Evolutionary conservation across 2,329 filamentous ascomycete species (phyloP), one percentile per base, ranked within the genome.

Genomic region (Aureobasidium leucospermi): DNA sequence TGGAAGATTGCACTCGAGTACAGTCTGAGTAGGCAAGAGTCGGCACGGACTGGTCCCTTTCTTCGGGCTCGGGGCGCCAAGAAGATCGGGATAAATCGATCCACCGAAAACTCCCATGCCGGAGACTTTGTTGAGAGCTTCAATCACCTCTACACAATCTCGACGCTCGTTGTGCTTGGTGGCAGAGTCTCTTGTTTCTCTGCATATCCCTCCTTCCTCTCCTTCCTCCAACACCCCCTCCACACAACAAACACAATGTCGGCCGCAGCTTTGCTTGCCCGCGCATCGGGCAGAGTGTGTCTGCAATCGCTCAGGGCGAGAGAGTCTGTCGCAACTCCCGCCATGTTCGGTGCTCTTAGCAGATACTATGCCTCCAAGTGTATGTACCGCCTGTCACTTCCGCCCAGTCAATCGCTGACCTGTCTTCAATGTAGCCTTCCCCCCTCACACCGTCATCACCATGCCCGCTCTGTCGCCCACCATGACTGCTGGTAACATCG

Each of bases 391-490:
- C 47, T 43, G 52, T 55, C 49, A 55, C 51, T 23, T 5, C 41
- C 19, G 15, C 31, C 73, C 65, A 70, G 62, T 61, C 58, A 49
- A 23, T 38, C 32, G 38, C 36, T 66, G 48, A 60, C 10, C n/a
- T 7, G 16, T 19, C 11, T n/a, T 19, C 29, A 29, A 67, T 58
- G 82, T 80, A 94, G 95, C 93, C 52, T 97, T 90, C 80, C 95
- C 94, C 67, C 85, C 91, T 67, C 94, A 99, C 80, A 93, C 89
- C 67, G 81, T 99, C 76, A 87, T 99, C 79, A 94, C 85, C 81
- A 99, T 99, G 94, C 94, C 94, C 66, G 94, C 94, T 61, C 83
- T 99, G 70, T 99, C 94, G 64, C 94, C 94, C 59, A 99, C 94
- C 68, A 99, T 99, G 94, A 92, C 89, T 65, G 82, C 89, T 63